Conservation (phyloP, 1,139 yeast species). For the Candida frijolesensis region DNA sequence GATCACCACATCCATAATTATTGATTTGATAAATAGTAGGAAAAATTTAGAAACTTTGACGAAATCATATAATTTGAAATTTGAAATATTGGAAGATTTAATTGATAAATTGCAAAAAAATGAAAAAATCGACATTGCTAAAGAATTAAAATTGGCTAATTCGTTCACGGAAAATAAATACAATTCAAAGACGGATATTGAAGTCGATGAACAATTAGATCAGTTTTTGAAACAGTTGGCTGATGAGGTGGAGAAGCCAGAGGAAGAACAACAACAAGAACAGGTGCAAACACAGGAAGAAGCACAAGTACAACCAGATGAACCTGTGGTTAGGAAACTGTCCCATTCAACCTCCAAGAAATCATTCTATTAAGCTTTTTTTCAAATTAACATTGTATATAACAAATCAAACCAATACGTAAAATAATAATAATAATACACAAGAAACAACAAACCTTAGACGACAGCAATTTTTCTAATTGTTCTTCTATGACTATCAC, state of each 20-base stretch:
- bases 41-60: conserved; percentile 35
- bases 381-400: neutral
- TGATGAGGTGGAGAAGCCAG: conserved; percentile 17
- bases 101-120: conserved; percentile 30
- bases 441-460: conserved; percentile 5
- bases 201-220: conserved; percentile 43
- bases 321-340: neutral
- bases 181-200: conserved; percentile 36
- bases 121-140: conserved; percentile 38
- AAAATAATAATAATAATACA: conserved; percentile 2
- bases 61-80: conserved; percentile 33
- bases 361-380: neutral
- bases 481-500: conserved; percentile 72
- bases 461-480: conserved; percentile 51
- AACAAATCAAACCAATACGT: neutral
- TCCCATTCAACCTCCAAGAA: neutral
- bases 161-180: conserved; percentile 36
- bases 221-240: conserved; percentile 36
- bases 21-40: conserved; percentile 39
- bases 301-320: too few relatives aligned
- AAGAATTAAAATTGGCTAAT: conserved; percentile 41
- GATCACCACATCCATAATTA: conserved; percentile 42
- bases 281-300: neutral
- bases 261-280: conserved; percentile 2
- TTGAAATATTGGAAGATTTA: conserved; percentile 34